These are phyloP conservation scores for Thalassiosira mediterranea DNA, from an alignment of 352 stramenopile genomes.

Conservation along the genomic window DNA sequence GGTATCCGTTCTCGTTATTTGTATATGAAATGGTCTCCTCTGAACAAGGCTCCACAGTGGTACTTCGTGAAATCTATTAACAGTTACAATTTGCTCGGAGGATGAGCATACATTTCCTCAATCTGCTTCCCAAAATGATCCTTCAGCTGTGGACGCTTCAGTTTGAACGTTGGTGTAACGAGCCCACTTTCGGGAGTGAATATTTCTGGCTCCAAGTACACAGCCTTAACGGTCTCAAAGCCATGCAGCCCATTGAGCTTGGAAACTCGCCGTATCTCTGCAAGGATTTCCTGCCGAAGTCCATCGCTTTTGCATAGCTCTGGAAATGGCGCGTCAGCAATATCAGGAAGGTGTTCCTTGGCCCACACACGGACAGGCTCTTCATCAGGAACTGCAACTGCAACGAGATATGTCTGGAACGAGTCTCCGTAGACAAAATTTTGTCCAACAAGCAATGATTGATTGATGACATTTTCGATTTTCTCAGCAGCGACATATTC, in stretches of 20 bases:
- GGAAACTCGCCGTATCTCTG: constrained; percentile 82
- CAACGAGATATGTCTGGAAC: constrained; percentile 92
- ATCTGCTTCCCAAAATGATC: constrained; percentile 78
- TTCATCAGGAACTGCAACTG: constrained; percentile 92
- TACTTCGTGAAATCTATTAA: too few species aligned
- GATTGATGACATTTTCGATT: constrained; percentile 87
- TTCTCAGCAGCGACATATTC: constrained; percentile 92
- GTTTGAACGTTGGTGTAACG: constrained; percentile 96
- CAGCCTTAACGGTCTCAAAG: constrained; percentile 91
- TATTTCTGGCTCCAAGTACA: constrained; percentile 87
- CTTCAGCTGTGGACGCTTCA: constrained; percentile 88
- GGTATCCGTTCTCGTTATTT: too few species aligned
- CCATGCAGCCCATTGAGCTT: constrained; percentile 85
- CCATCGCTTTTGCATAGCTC: constrained; percentile 72
- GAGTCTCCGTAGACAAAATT: constrained; percentile 96
- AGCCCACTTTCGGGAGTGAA: constrained; percentile 92
- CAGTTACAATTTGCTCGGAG: constrained; percentile 77
- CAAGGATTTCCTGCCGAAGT: constrained; percentile 82
- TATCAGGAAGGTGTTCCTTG: constrained; percentile 53
- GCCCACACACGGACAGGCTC: constrained; percentile 88
- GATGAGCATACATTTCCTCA: constrained; percentile 73
- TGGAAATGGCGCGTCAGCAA: constrained; percentile 59
- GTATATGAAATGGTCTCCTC: background rate
- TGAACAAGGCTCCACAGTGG: background rate
- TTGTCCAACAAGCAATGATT: constrained; percentile 89